Evolutionary conservation across 202 grass and related monocot species (phyloP), one percentile per base, ranked within the genome.

Genomic region (Schoenoplectus tabernaemontani): DNA sequence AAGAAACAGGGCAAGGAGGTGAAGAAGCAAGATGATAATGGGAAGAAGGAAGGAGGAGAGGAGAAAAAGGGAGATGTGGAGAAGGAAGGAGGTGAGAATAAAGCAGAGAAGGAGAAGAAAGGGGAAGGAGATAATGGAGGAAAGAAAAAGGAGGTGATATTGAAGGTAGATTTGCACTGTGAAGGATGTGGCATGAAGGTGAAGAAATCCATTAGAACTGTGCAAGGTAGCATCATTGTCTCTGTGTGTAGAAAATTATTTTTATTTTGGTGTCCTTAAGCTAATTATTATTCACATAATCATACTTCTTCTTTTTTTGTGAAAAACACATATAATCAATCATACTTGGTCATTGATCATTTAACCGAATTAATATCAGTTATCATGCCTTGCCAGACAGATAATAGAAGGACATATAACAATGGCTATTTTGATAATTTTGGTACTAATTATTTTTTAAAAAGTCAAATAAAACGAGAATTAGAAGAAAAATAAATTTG

Each of bases 91-190:
- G 77, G 47, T 43, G 20, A 30, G 67, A 36, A n/a, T 48, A 80
- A 36, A 32, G 32, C 78, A 76, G 75, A 78, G n/a, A 70, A 84
- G 78, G 60, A 22, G 63, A 60, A 81, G 69, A 82, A 77, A 54
- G 48, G 1, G 33, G 37, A 39, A 53, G 85, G 42, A 30, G 60
- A 36, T 22, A 83, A 61, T 43, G 54, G 15, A n/a, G 77, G 43
- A 4, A 46, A 53, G 24, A 30, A 54, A 0, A 43, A 42, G 12
- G 48, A 64, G 11, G 89, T 94, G 33, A 89, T 92, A 23, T 82
- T 98, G 38, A 92, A 98, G 80, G 87, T 92, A 57, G 88, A 94
- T 47, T 87, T 98, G 95, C 95, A 98, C 83, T 98, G 95, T 87
- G 87, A 90, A 58, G 95, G 95, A 5, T 98, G 95, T 86, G 89